Base-by-base conservation (phyloP, 2,329 filamentous ascomycete species). In the Colletotrichum sp. region DNA sequence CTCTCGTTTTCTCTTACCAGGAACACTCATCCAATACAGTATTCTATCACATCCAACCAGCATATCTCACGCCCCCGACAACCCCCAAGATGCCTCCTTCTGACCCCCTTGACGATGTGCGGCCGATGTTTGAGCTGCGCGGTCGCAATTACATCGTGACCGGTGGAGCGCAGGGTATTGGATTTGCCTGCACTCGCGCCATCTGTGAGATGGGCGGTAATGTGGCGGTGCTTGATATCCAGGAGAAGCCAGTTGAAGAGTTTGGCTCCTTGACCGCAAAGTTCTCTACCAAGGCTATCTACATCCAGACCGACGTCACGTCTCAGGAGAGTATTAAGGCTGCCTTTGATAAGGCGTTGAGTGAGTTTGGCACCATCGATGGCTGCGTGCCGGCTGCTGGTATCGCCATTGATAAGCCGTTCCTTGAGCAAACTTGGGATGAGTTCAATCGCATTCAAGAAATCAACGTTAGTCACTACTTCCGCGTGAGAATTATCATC, bases 401-500 rank as follows among this genome's bases (percentile, higher is more conserved):
- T 3, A 84, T 87, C 57, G 85, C 83, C 8, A 82, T 86, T 32
- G 86, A 87, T 73, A 87, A 87, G 78, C 86, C 86, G 0, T 87
- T 87, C 70, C 65, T 86, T 3, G 85, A 87, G 1, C 85, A 87
- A 66, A 86, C 84, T 0, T 87, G 85, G 84, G 84, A 85, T 3
- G 86, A 87, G 64, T 84, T 84, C 15, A 83, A 80, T 12, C 80
- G 81, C 5, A 84, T 87, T 30, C 83, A 85, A 55, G 83, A 86
- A 1, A 84, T 87, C 36, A 87, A 88, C 72, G 86, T 86, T 32
- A 79, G 83, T 52, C 16, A 21, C 1, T 52, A 1, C 12, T 21
- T 24, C 12, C 10, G n/a, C 0, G 12, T 13, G 43, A 8, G 18
- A 71, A 34, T 13, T 6, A 61, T 34, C 52, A 32, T 58, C 24